Conservation (phyloP, 2,329 filamentous ascomycete genomes). For the Penicillium sp. region DNA sequence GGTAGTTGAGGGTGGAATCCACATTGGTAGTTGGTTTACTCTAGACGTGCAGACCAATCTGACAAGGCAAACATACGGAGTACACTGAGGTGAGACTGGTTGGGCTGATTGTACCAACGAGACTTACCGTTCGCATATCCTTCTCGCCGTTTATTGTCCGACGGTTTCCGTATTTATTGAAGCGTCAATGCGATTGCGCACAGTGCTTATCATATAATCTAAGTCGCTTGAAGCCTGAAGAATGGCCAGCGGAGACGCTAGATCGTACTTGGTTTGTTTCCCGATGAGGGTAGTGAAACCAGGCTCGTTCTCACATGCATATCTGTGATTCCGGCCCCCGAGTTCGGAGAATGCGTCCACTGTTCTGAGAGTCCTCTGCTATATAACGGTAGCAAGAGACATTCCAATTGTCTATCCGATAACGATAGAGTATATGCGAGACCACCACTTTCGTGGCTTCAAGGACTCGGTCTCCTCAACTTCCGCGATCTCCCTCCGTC, state of each 20-base stretch:
- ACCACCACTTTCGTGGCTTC: constrained; percentile 16
- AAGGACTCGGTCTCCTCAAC: constrained; percentile 10
- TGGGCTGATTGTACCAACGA: background rate
- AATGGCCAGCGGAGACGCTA: background rate
- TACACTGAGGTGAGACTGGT: background rate
- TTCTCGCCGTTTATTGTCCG: constrained; percentile 12
- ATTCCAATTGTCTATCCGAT: constrained; percentile 20
- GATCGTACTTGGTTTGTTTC: background rate
- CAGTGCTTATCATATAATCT: background rate
- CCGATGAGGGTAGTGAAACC: background rate
- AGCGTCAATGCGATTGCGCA: background rate
- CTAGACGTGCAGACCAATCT: too few relatives aligned
- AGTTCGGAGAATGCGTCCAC: too few relatives aligned
- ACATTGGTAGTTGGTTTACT: too few relatives aligned
- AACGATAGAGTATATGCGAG: constrained; percentile 22
- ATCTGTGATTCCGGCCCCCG: background rate
- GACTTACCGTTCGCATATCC: background rate
- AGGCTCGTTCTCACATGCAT: background rate
- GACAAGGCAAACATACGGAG: too few relatives aligned
- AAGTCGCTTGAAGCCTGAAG: too few relatives aligned
- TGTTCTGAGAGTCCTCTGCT: too few relatives aligned
- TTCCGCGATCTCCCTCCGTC: constrained; percentile 28
- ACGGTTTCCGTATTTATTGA: constrained; percentile 25
- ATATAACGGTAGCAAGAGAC: too few relatives aligned
- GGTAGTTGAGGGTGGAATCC: background rate